Evolutionary conservation across 176 grass and related monocot genomes (phyloP).

Genomic region (Oropetium thomaeum): DNA sequence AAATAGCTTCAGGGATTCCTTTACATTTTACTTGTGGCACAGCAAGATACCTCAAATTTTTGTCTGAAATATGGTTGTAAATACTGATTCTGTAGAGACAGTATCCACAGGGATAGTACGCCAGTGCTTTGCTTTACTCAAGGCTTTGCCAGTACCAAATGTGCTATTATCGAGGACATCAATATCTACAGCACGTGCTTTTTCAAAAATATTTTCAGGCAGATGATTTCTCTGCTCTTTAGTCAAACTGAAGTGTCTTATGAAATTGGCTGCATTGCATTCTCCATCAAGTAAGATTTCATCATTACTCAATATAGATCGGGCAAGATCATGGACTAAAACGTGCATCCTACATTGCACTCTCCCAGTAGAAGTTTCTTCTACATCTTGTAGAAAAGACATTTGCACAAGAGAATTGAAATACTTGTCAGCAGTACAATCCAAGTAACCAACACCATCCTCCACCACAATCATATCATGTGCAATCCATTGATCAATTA

Average conservation of each 20-base stretch:
- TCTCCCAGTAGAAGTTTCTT: not conserved
- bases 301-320: not conserved
- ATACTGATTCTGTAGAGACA: not conserved
- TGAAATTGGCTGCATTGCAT: not conserved
- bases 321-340: constrained; percentile 38
- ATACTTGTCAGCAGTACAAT: not conserved
- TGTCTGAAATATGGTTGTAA: not conserved
- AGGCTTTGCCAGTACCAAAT: constrained; percentile 12
- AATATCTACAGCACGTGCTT: constrained; percentile 26
- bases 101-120: not conserved
- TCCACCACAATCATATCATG: not conserved
- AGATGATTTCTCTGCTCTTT: not conserved
- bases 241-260: constrained; percentile 2
- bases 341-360: constrained; percentile 34
- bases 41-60: constrained; percentile 17
- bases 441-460: not conserved
- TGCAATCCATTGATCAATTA: constrained; percentile 48
- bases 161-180: not conserved
- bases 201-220: not conserved
- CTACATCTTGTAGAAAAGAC: constrained; percentile 21
- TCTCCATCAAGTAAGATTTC: not conserved
- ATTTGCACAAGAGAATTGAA: constrained; percentile 32
- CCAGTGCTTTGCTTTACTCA: constrained; percentile 11
- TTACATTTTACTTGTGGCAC: not conserved
- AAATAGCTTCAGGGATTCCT: constrained; percentile 16